Conservation (phyloP, 805 yeast genomes). For the Schwanniomyces occidentalis region DNA sequence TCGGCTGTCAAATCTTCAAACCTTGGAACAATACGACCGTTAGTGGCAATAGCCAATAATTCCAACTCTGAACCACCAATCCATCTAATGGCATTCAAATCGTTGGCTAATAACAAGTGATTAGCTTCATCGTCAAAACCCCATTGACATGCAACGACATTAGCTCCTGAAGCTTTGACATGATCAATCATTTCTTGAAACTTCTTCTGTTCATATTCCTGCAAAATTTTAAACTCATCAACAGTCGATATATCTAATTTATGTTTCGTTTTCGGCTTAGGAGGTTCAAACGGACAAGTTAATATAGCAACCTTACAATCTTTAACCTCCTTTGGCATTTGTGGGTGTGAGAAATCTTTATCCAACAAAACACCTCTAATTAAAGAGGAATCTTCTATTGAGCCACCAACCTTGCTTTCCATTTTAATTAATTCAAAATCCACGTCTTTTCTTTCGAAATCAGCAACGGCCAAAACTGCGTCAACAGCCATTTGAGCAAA, state of each 20-base stretch:
- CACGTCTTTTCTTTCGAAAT: conserved; percentile 88
- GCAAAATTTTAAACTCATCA: conserved; percentile 89
- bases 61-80: conserved; percentile 97
- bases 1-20: conserved; percentile 84
- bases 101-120: conserved; percentile 82
- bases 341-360: conserved; percentile 97
- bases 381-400: conserved; percentile 79
- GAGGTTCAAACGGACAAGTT: conserved; percentile 99
- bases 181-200: conserved; percentile 86
- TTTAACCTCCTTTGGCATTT: conserved; percentile 81
- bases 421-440: conserved; percentile 95
- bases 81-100: conserved; percentile 97
- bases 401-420: conserved; percentile 95
- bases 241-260: conserved; percentile 91
- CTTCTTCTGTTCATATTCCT: conserved; percentile 87
- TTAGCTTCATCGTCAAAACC: conserved; percentile 99
- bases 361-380: conserved; percentile 92
- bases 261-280: conserved; percentile 98
- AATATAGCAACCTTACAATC: conserved; percentile 90
- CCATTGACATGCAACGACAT: conserved; percentile 98
- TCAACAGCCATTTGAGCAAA: conserved; percentile 98
- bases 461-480: conserved; percentile 90
- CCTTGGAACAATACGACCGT: conserved; percentile 95
- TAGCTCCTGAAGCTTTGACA: conserved; percentile 90
- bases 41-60: conserved; percentile 94